Conservation (phyloP, 805 yeast genomes). For the Jamesozyma spencerorum region DNA sequence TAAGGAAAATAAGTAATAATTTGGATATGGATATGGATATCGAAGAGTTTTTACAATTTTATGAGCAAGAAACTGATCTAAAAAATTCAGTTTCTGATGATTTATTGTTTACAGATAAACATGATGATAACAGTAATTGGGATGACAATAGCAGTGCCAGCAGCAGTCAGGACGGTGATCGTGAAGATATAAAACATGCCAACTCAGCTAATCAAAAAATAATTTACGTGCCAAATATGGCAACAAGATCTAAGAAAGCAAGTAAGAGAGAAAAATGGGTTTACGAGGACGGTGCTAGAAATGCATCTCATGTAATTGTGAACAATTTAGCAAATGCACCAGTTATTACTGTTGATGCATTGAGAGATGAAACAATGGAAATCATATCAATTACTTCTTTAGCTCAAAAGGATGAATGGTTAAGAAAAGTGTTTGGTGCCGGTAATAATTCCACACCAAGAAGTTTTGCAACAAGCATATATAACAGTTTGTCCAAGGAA, state of each 20-base stretch:
- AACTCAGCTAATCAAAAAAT: conserved; percentile 40
- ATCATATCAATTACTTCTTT: conserved; percentile 71
- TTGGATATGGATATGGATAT: conserved; percentile 66
- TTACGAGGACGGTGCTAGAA: conserved; percentile 61
- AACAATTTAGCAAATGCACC: conserved; percentile 56
- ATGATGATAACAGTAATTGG: conserved; percentile 21
- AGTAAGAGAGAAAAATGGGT: conserved; percentile 72
- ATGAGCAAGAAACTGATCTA: conserved; percentile 29
- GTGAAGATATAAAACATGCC: conserved; percentile 11
- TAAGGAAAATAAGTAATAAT: conserved; percentile 51
- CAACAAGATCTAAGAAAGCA: conserved; percentile 67
- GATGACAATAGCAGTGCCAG: conserved; percentile 25
- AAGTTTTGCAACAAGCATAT: conserved; percentile 68
- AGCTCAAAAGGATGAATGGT: conserved; percentile 66
- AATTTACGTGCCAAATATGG: conserved; percentile 64
- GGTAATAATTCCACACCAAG: conserved; percentile 71
- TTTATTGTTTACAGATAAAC: conserved; percentile 13
- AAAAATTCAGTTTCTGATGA: conserved; percentile 8
- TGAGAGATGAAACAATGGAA: conserved; percentile 74
- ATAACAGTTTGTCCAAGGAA: conserved; percentile 65
- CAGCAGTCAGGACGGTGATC: conserved; percentile 22
- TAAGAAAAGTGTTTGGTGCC: conserved; percentile 68
- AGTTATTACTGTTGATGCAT: conserved; percentile 63
- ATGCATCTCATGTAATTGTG: conserved; percentile 47
- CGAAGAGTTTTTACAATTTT: conserved; percentile 48